Base-by-base conservation (phyloP, 768 basidiomycete genomes). In the Tylopilus sp. region DNA sequence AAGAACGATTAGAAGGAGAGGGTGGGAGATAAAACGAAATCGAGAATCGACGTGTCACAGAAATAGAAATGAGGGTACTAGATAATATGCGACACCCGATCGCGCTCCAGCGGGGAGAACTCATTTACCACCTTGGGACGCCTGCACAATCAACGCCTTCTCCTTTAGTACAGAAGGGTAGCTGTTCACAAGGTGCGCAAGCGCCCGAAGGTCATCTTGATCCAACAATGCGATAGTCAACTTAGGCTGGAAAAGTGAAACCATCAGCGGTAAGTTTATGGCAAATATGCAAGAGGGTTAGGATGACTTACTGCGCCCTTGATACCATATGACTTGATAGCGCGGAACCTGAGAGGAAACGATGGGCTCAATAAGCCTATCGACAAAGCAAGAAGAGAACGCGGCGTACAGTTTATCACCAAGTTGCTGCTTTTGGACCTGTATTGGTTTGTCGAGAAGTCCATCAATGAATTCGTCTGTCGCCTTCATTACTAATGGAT, bases 171-270 rank as follows among this genome's bases (percentile, higher is more conserved):
- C 79, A 9, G 81, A 72, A 12, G 89, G 87, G 68, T 90, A 93
- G 65, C 89, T 89, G 68, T 92, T 89, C 85, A 91, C 85, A 38
- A 95, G 78, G 67, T 92, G 89, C 7, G 89, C 87, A 43, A 95
- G 78, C 6, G 90, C 76, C 38, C 87, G 82, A 22, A 95, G 78
- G 63, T 96, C 92, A 54, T 94, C 93, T 60, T 86, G 78, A 63
- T 95, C 91, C 55, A 96, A 73, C 10, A 94, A 78, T 6, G 80
- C 74, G 60, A 97, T 90, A 1, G 92, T 94, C 56, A 92, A 73
- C 66, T 93, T 93, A 45, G 91, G 89, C 84, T 89, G 60, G 31
- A 58, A 48, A 43, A 48, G 21, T 3, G 21, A 21, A 28, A 43
- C 34, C 26, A 8, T 53, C 42, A 55, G 58, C 31, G 52, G 24